These are phyloP conservation scores for Metschnikowia chrysomelidarum DNA, from an alignment of 805 yeast genomes.

Conservation along the genomic window DNA sequence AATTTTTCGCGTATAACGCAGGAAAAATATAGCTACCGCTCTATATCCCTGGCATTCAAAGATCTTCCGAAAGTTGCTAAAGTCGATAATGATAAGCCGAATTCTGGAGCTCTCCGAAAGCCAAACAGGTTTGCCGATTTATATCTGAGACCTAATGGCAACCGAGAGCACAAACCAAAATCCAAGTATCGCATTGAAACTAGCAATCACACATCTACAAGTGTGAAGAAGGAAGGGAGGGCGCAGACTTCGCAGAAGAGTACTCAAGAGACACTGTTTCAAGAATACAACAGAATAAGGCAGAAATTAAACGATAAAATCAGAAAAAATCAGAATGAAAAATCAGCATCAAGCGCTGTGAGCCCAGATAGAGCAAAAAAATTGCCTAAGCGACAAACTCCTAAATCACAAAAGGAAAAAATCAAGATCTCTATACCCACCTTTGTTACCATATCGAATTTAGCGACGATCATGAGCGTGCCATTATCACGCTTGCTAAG, in stretches of 20 bases:
- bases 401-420: constrained; percentile 13
- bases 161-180: constrained; percentile 1
- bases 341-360: constrained; percentile 1
- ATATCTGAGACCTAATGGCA: constrained; percentile 15
- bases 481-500: constrained; percentile 58
- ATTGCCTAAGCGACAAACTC: constrained; percentile 3
- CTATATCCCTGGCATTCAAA: constrained; percentile 20
- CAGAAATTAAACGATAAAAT: constrained; percentile 19
- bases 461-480: constrained; percentile 68
- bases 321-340: constrained; percentile 14
- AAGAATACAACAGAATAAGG: constrained; percentile 19
- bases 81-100: constrained; percentile 15
- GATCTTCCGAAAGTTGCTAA: constrained; percentile 29
- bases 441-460: constrained; percentile 73
- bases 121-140: constrained; percentile 35
- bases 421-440: constrained; percentile 59
- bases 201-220: neutral
- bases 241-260: neutral
- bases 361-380: constrained; percentile 1
- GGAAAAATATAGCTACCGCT: too few relatives aligned
- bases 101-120: constrained; percentile 12
- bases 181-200: neutral
- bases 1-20: too few relatives aligned
- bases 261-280: constrained; percentile 11
- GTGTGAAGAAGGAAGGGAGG: neutral